Percentiles rank a stretch among this genome's conserved stretches.
phyloP scores from a whole-genome alignment of 179 eudicot species.

The Beta corolliflora region DNA sequence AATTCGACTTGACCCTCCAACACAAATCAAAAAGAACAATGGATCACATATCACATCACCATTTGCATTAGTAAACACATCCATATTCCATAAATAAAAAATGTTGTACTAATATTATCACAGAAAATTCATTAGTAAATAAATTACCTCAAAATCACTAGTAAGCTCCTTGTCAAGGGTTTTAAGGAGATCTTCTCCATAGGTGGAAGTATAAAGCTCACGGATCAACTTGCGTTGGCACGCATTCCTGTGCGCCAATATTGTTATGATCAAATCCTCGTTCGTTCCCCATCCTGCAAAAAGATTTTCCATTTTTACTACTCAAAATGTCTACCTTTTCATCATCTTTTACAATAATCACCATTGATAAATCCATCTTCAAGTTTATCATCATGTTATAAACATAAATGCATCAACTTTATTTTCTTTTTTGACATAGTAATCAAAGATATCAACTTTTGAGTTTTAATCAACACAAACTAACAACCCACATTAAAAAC shows the following conservation, averaged over 20 bases:
- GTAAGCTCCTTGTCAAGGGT: conserved; percentile 74
- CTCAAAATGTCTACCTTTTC: not conserved
- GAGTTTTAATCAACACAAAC: no score
- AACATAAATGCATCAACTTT: not conserved
- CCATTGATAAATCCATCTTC: not conserved
- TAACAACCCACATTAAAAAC: not conserved
- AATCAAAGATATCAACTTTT: not conserved
- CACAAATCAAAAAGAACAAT: not conserved
- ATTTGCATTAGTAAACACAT: not conserved
- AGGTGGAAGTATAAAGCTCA: conserved; percentile 53
- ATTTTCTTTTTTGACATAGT: no score
- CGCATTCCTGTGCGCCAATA: conserved; percentile 83
- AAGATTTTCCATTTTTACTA: not conserved
- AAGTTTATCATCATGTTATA: not conserved
- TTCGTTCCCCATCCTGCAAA: conserved; percentile 94
- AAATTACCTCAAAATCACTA: conserved; percentile 77
- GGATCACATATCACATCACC: not conserved
- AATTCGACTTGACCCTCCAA: not conserved
- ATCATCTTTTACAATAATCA: not conserved
- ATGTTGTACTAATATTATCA: not conserved
- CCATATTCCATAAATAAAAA: not conserved
- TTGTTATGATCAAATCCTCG: conserved; percentile 73
- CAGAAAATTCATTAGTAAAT: not conserved
- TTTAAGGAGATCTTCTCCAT: conserved; percentile 76
- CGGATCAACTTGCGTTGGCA: conserved; percentile 70